Base-by-base conservation (phyloP, 805 yeast species). In the Saturnispora dispora region DNA sequence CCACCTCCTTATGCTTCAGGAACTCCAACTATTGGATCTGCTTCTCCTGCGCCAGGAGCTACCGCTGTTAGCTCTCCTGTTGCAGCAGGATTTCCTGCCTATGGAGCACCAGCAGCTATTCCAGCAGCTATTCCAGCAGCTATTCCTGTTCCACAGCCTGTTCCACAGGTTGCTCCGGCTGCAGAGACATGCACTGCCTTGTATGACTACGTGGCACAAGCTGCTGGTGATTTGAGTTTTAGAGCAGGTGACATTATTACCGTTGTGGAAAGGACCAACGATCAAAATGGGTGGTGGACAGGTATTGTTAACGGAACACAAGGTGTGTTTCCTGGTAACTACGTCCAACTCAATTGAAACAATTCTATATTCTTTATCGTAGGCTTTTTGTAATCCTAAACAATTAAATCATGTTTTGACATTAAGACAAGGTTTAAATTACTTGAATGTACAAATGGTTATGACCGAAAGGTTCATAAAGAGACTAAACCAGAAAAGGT, bases 221-320 rank as follows among this genome's bases (percentile, higher is more conserved):
- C 96, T 0, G 86, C 78, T 32, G 98, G 98, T 22, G 99, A 93
- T 64, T 74, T 93, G 62, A 69, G 85, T 18, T 88, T 93, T 71
- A 76, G 82, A 33, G 96, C 96, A 0, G 99, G 98, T 22, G 85
- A 90, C 20, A 77, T 81, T 30, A 90, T 93, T 57, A 86, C 87
- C 59, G 75, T 93, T 53, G 79, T 89, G 3, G 86, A 88, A 63
- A 82, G 88, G 62, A 85, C 96, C 1, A 74, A 79, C 0, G 96
- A 89, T 64, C 76, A 82, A 49, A 88, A 88, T 61, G 99, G 96
- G 5, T 93, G 99, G 99, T 93, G 99, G 99, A 88, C 96, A 0
- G 99, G 99, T 13, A 70, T 75, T 39, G 71, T 77, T 55, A 87
- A 88, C 60, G 97, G 96, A 8, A 83, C 75, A 53, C 82, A 84